Evolutionary conservation across 1,139 yeast species (phyloP).

Genomic region (Tardiomyces digboiensis): DNA sequence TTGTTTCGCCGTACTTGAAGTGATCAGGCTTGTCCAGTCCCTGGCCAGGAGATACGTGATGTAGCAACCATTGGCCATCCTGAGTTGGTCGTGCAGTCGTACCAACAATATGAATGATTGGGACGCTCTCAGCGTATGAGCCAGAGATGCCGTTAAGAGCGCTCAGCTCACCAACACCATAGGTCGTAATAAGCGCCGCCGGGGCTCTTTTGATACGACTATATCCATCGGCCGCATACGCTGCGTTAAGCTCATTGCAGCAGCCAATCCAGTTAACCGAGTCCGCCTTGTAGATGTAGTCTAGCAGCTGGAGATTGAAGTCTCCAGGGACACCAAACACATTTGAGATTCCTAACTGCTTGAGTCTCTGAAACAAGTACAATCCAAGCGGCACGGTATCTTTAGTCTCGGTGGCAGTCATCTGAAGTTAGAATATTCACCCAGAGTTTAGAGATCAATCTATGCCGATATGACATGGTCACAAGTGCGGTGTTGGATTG

Average conservation of each 20-base stretch:
- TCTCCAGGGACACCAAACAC: constrained; percentile 78
- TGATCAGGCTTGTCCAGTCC: constrained; percentile 41
- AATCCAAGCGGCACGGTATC: constrained; percentile 38
- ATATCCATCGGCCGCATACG: constrained; percentile 77
- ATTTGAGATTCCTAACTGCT: constrained; percentile 52
- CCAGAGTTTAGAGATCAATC: neutral
- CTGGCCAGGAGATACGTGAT: constrained; percentile 55
- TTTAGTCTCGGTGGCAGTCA: constrained; percentile 3
- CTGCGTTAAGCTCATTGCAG: constrained; percentile 55
- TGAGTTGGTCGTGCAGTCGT: constrained; percentile 44
- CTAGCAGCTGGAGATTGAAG: constrained; percentile 60
- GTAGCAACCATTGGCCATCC: constrained; percentile 34
- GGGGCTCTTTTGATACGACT: constrained; percentile 39
- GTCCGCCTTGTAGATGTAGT: constrained; percentile 51
- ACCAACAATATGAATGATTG: constrained; percentile 79
- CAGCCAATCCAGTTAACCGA: constrained; percentile 51
- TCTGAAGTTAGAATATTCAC: neutral
- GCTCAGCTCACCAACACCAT: constrained; percentile 82
- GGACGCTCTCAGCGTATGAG: constrained; percentile 70
- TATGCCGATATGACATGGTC: no score
- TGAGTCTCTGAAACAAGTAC: constrained; percentile 48
- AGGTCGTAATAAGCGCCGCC: constrained; percentile 42
- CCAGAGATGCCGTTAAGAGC: constrained; percentile 83
- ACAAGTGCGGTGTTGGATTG: no score
- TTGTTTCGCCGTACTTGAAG: constrained; percentile 51